These are phyloP conservation scores for Kazachstania kunashirensis DNA, from an alignment of 805 yeast species.

Conservation along the genomic window DNA sequence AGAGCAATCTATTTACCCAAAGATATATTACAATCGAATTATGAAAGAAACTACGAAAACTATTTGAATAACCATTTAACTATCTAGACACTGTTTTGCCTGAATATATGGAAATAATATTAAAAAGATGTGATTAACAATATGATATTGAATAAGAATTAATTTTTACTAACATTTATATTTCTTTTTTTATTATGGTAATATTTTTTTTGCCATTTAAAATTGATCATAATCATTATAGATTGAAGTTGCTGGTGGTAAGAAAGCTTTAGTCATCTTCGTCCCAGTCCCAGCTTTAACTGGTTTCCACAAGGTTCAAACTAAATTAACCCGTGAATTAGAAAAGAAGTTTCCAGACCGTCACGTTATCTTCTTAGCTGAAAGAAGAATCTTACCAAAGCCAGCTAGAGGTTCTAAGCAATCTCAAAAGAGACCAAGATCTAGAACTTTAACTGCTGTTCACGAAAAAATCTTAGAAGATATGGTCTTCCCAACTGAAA, in stretches of 20 bases:
- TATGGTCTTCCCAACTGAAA: slow-evolving; percentile 99
- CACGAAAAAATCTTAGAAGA: slow-evolving; percentile 98
- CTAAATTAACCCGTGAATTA: slow-evolving; percentile 95
- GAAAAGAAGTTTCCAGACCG: slow-evolving; percentile 99
- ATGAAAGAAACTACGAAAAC: no score
- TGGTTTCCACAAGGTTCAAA: slow-evolving; percentile 95
- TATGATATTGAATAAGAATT: no score
- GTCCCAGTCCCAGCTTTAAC: slow-evolving; percentile 93
- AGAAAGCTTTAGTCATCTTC: slow-evolving; percentile 95
- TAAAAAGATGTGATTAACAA: no score
- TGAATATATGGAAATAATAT: no score
- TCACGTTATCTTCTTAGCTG: slow-evolving; percentile 98
- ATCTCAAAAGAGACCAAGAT: slow-evolving; percentile 98
- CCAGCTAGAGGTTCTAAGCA: slow-evolving; percentile 94
- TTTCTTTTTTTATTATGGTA: no score
- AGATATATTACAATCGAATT: no score
- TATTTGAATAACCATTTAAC: no score
- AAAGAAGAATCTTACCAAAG: slow-evolving; percentile 98
- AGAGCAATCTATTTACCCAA: no score
- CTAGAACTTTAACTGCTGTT: slow-evolving; percentile 97
- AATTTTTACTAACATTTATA: no score
- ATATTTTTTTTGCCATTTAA: no score
- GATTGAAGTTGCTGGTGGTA: slow-evolving; percentile 96
- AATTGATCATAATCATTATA: no score
- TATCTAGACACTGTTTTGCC: no score